Conservation (phyloP, 2,329 filamentous ascomycete species). For the Neoascochyta sp. region DNA sequence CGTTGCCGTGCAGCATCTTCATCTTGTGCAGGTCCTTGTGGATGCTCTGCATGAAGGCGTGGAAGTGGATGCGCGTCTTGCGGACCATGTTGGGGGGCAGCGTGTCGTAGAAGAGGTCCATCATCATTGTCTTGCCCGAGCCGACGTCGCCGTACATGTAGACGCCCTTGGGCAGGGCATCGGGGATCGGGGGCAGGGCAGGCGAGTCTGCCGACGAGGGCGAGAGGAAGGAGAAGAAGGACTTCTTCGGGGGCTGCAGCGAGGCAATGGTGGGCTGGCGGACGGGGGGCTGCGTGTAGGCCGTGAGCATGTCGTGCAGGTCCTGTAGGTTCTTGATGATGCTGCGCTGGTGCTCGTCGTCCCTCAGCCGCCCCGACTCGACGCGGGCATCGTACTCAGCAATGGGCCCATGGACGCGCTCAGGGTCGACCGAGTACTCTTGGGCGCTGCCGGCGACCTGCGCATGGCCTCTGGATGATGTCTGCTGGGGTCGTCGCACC, state of each 20-base stretch:
- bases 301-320: slow-evolving; percentile 74
- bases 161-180: slow-evolving; percentile 77
- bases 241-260: slow-evolving; percentile 52
- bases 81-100: slow-evolving; percentile 72
- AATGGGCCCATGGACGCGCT: slow-evolving; percentile 61
- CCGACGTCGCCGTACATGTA: slow-evolving; percentile 97
- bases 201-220: slow-evolving; percentile 40
- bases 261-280: slow-evolving; percentile 74
- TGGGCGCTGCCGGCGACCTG: slow-evolving; percentile 26
- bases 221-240: slow-evolving; percentile 62
- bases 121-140: slow-evolving; percentile 98
- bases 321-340: slow-evolving; percentile 88
- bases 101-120: slow-evolving; percentile 97
- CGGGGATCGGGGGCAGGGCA: slow-evolving; percentile 55
- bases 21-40: slow-evolving; percentile 86
- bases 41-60: slow-evolving; percentile 99
- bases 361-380: slow-evolving; percentile 65
- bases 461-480: slow-evolving; percentile 31
- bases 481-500: no score
- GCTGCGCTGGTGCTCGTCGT: slow-evolving; percentile 88
- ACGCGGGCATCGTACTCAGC: slow-evolving; percentile 86
- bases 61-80: slow-evolving; percentile 94
- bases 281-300: slow-evolving; percentile 71
- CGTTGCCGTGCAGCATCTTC: slow-evolving; percentile 83
- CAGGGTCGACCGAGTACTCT: slow-evolving; percentile 14